Base-by-base conservation (phyloP, 495 filamentous ascomycete genomes). In the Penicillium taxi region DNA sequence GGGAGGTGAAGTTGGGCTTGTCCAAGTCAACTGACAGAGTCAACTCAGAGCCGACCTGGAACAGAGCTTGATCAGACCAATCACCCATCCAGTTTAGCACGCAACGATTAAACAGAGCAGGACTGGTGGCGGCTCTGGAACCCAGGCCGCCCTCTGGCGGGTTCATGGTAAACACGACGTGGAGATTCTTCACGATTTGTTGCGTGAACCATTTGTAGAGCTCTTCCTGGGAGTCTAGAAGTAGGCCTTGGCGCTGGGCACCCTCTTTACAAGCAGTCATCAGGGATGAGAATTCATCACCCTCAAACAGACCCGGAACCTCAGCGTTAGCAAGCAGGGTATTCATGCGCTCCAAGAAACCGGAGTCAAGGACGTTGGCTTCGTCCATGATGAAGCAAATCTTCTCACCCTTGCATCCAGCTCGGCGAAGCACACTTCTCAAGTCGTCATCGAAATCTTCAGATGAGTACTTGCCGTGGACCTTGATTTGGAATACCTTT, bases 381-480 rank as follows among this genome's bases (percentile, higher is more conserved):
- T 99, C 91, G 50, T 99, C 91, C 91, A 99, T 95, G 64, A 99
- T 93, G 66, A 99, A 99, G 67, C 93, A 96, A 26, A 99, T 93
- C 70, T 96, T 99, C 58, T 99, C 91, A 22, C 91, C 91, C 63
- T 93, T 96, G 67, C 93, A 96, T 32, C 91, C 91, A 44, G 84
- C 89, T 29, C 91, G 76, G 39, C 93, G 84, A 13, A 99, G 78
- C 9, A 99, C 89, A 53, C 86, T 90, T 35, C 93, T 73, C 6
- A 99, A 67, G 62, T 99, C 91, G 30, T 99, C 93, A 55, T 99
- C 91, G 56, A 99, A 99, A 64, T 99, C 91, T 58, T 95, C 91
- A 9, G 86, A 86, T 16, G 91, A 95, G 58, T 99, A 99, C 58
- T 88, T 96, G 27, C 91, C 91, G 55, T 99, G 91, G 1, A 99